Base-by-base conservation (phyloP, 345 rosid genomes). In the Pugionium cornutum region DNA sequence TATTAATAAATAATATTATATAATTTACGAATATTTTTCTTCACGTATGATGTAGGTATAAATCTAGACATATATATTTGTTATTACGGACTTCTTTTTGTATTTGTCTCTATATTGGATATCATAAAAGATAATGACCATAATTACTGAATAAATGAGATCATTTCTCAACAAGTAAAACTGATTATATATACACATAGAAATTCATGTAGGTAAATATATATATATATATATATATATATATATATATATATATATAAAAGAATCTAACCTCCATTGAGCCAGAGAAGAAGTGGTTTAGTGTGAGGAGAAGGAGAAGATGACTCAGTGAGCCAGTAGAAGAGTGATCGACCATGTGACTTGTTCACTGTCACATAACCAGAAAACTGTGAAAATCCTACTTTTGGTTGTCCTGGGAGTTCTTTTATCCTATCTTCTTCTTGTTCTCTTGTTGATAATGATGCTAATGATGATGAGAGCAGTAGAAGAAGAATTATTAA, bases 241-340 rank as follows among this genome's bases (percentile, higher is more conserved):
- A 18, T 18, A 18, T 18, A 18, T 18, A 18, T 18, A 18, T 18
- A 18, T 18, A 37, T 3, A 9, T 2, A 28, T 30, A 60, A 35
- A 37, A 25, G 4, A 71, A 39, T 79, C 79, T 77, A 70, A 89
- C 98, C 97, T 86, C 97, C 97, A 79, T 89, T 92, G 79, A 92
- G 97, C 98, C 97, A 92, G 35, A 92, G 91, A 75, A 89, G 77
- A 44, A 92, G 96, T 29, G 98, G 98, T 64, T 88, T 89, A 11
- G 67, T 70, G 49, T 70, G 62, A 27, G 91, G 83, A 53, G 68
- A 32, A 10, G 78, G 2, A 6, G 82, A 47, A 40, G 97, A 83
- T 73, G 75, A 71, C 59, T 92, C 96, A 3, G 84, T 92, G 11
- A 92, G 47, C 96, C 96, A 92, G 78, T 92, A 92, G 66, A 92